Percentiles rank a stretch among this genome's conserved stretches.
These are phyloP conservation scores for Ophiostoma himal-ulmi DNA, from an alignment of 2,329 filamentous ascomycete genomes.

Conservation along the genomic window DNA sequence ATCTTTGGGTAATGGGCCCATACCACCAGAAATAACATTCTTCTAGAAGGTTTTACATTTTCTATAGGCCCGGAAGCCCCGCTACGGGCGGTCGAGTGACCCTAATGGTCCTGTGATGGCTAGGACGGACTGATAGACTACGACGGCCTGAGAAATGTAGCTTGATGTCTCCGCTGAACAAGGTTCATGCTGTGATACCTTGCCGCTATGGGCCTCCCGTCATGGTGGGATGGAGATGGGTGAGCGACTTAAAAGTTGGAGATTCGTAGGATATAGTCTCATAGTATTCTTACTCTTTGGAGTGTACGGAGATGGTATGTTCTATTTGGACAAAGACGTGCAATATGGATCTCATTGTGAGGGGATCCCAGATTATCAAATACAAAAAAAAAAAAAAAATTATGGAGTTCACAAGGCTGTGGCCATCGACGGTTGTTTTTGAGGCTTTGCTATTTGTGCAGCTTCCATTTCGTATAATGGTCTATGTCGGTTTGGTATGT, in stretches of 20 bases:
- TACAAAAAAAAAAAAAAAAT: neutral
- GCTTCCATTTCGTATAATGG: no score
- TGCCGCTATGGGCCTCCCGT: conserved; percentile 17
- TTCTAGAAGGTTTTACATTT: conserved; percentile 7
- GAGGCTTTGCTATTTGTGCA: neutral
- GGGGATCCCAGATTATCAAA: neutral
- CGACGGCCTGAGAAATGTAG: neutral
- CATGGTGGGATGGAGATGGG: conserved; percentile 2
- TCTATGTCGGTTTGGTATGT: no score
- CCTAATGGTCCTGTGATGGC: neutral
- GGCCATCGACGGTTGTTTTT: neutral
- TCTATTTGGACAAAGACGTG: neutral
- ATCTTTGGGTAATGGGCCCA: neutral
- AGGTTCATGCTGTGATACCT: conserved; percentile 24
- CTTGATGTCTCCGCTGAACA: conserved; percentile 22
- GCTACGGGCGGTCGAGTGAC: conserved; percentile 4
- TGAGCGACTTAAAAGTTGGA: conserved; percentile 6
- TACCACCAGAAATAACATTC: conserved; percentile 1
- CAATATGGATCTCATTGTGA: neutral
- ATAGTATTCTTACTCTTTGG: no score
- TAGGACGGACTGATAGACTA: neutral
- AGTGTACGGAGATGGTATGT: neutral
- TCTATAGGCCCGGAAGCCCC: neutral
- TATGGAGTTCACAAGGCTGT: neutral
- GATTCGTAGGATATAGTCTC: neutral